Base-by-base conservation (phyloP, 352 stramenopile genomes). In the Globisporangium ultimum region DNA sequence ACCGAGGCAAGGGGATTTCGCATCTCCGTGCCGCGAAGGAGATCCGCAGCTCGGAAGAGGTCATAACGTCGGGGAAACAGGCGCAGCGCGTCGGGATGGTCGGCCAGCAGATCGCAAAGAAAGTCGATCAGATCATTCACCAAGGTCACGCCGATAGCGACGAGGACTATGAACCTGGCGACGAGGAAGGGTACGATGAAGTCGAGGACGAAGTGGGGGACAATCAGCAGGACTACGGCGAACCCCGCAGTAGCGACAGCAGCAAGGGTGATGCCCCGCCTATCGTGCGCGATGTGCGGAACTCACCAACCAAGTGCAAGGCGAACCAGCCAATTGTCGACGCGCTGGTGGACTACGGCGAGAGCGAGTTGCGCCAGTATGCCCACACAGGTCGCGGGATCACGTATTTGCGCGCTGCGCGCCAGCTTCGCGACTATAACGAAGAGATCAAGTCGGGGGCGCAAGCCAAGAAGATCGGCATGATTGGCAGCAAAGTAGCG, bases 101-200 rank as follows among this genome's bases (percentile, higher is more conserved):
- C 1, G 84, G 84, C 40, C 53, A 70, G 22, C 51, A 66, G 2
- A 72, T 91, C 22, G 76, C 77, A 1, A 64, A 70, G 36, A 93
- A 91, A 60, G 80, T 93, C 15, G 76, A 91, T 47, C 84, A 91
- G 68, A 93, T 93, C 56, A 58, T 93, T 20, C 51, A 76, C 13
- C 66, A 89, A 0, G 84, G 80, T 0, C 77, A 93, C 48, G 84
- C 81, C 9, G 84, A 93, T 17, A 86, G 72, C 43, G 75, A 85
- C 32, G 67, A 76, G 18, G 83, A 86, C 60, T 76, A 87, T 21
- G 76, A 82, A 51, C 73, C 80, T n/a, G 75, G 70, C 14, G 80
- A 84, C 7, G 84, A 85, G 9, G 79, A 80, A 42, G 63, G 66
- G 1, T 55, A 60, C 18, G 64, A 74, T 0, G 64, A 77, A 36